These are phyloP conservation scores for Xylariaceae sp. DNA, from an alignment of 2,329 filamentous ascomycete genomes.

Conservation along the genomic window DNA sequence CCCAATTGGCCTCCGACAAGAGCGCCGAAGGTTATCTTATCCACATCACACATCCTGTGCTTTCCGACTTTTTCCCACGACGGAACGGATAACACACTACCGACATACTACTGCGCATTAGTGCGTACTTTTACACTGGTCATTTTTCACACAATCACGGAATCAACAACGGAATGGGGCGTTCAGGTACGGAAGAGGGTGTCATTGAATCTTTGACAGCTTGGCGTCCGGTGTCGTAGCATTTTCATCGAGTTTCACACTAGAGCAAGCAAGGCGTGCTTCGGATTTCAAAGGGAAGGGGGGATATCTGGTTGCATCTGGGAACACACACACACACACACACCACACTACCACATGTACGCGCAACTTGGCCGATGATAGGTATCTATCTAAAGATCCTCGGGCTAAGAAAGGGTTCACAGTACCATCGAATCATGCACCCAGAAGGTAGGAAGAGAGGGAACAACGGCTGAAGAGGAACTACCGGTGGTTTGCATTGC, in stretches of 20 bases:
- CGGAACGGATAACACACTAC: not conserved
- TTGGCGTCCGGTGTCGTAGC: slow-evolving; percentile 8
- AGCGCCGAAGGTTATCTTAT: not conserved
- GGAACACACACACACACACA: not conserved
- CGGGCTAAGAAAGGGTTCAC: not conserved
- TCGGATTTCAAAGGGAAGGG: slow-evolving; percentile 3
- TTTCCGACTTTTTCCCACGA: not conserved
- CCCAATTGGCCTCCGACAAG: not conserved
- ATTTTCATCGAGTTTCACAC: not conserved
- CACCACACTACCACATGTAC: not conserved
- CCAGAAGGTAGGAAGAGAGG: not conserved
- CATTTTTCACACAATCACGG: slow-evolving; percentile 12
- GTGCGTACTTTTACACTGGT: not conserved
- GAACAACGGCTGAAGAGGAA: not conserved
- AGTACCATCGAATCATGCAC: not conserved
- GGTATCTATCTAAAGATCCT: not conserved
- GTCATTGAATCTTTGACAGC: not conserved
- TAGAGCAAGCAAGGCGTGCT: slow-evolving; percentile 8
- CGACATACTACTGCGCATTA: slow-evolving; percentile 2
- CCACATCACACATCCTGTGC: not conserved
- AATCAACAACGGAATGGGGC: slow-evolving; percentile 21
- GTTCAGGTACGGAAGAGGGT: slow-evolving; percentile 17
- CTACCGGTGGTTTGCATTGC: not conserved
- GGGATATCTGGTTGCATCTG: not conserved
- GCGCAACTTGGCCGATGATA: not conserved